Evolutionary conservation across 371 early-diverging fungal genomes (phyloP), one percentile per base, ranked within the genome.

Genomic region (Actinomortierella ambigua): DNA sequence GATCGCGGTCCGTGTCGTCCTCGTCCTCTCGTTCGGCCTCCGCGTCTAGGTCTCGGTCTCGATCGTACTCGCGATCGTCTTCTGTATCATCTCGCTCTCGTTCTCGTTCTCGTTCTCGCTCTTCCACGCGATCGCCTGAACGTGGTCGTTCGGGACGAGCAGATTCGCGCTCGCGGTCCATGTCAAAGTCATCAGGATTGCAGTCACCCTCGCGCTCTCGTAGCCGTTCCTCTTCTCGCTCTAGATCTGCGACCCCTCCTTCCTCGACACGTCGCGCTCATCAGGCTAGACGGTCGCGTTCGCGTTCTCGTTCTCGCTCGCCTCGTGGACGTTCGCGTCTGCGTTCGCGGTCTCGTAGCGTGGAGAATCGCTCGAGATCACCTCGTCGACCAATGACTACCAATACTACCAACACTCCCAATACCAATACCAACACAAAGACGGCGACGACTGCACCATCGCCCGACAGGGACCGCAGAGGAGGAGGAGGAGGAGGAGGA

Each of bases 181-280:
- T 28, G 20, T 50, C 50, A 24, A 22, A n/a, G 41, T 51, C 43
- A 15, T 43, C 46, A 29, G 26, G 44, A 5, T 11, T 20, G 7
- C 27, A 42, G 52, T 18, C 18, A 22, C 42, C 44, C 20, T 48
- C 48, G 17, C 14, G 26, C 50, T 27, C 23, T 3, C 48, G 34
- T 7, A 54, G 46, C 65, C 69, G 65, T 80, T 2, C 29, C 80
- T 53, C 76, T 80, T 0, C 65, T 82, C 1, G 50, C 79, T 20
- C 52, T 78, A n/a, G 69, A 77, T 34, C 65, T 82, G n/a, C 15
- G 68, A 80, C 5, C 82, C 75, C 42, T 69, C 79, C 0, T 78
- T 78, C 55, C 59, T 79, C 4, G 80, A 82, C 0, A 55, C 59
- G 42, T 61, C 52, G 9, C 62, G n/a, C n/a, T n/a, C n/a, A n/a